Conservation (phyloP, 73 alveolate species). For the Paramecium bursaria region DNA sequence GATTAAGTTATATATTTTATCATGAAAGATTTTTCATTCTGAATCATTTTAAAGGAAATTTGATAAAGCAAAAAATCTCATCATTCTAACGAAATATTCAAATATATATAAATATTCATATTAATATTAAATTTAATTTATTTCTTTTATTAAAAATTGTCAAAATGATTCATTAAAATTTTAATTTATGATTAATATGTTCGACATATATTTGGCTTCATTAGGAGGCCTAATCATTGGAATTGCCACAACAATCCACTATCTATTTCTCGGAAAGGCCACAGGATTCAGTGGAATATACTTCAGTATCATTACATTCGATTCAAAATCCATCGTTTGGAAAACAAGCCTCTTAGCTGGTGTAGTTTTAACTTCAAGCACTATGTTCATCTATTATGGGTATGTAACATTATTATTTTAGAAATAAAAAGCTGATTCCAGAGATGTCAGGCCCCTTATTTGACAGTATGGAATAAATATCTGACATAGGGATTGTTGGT, state of each 20-base stretch:
- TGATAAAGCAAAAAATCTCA: no score
- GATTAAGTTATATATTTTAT: no score
- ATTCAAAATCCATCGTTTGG: constrained; percentile 72
- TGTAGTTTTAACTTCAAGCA: constrained; percentile 75
- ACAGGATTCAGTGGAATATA: constrained; percentile 90
- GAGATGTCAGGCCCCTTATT: constrained; percentile 49
- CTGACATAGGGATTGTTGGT: constrained; percentile 74
- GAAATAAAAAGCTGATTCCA: constrained; percentile 56
- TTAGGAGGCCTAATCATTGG: constrained; percentile 91
- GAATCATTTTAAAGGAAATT: no score
- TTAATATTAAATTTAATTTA: no score
- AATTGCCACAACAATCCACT: constrained; percentile 81
- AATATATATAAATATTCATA: no score
- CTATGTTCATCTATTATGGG: constrained; percentile 37
- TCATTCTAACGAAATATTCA: no score
- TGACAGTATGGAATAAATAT: constrained; percentile 49
- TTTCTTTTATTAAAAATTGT: no score
- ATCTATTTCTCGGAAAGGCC: constrained; percentile 82
- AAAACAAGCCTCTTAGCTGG: constrained; percentile 77
- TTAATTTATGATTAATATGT: no score
- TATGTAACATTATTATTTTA: constrained; percentile 1
- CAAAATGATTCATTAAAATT: no score
- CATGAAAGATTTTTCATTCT: no score
- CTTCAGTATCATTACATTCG: constrained; percentile 70
- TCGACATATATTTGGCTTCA: constrained; percentile 71